These are phyloP conservation scores for Cyamopsis tetragonoloba DNA, from an alignment of 306 rosid species.

Conservation along the genomic window DNA sequence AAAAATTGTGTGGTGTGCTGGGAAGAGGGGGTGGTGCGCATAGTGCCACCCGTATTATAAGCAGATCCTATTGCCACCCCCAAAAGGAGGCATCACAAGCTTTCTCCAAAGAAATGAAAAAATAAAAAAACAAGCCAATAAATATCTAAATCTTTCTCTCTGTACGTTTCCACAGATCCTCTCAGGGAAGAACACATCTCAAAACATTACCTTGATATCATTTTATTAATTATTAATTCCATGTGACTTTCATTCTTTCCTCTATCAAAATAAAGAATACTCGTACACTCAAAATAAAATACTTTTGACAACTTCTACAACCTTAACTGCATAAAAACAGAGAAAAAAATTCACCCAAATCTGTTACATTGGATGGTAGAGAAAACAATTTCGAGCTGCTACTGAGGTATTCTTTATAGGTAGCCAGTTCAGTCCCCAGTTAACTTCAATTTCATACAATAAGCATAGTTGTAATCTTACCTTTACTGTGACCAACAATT, in stretches of 20 bases:
- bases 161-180: background rate
- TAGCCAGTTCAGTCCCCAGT: conserved; percentile 9
- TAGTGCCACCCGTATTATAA: too few relatives aligned
- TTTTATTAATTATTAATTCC: background rate
- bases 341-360: background rate
- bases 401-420: background rate
- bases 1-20: too few relatives aligned
- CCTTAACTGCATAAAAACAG: background rate
- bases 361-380: background rate
- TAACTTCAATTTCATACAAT: conserved; percentile 14
- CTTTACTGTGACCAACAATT: conserved; percentile 90
- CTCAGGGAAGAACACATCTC: background rate
- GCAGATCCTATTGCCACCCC: background rate
- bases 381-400: conserved; percentile 13
- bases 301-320: background rate
- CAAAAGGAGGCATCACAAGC: background rate
- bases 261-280: too few relatives aligned
- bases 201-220: conserved; percentile 1
- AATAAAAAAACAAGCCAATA: too few relatives aligned
- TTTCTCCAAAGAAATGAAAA: conserved; percentile 5
- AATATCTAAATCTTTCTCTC: conserved; percentile 13
- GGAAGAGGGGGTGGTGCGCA: too few relatives aligned
- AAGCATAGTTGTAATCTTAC: conserved; percentile 35
- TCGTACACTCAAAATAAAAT: conserved; percentile 10
- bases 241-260: background rate